Percentiles rank a stretch among this genome's conserved stretches.
These are phyloP conservation scores for Carallia brachiata DNA, from an alignment of 345 rosid genomes.

Conservation along the genomic window DNA sequence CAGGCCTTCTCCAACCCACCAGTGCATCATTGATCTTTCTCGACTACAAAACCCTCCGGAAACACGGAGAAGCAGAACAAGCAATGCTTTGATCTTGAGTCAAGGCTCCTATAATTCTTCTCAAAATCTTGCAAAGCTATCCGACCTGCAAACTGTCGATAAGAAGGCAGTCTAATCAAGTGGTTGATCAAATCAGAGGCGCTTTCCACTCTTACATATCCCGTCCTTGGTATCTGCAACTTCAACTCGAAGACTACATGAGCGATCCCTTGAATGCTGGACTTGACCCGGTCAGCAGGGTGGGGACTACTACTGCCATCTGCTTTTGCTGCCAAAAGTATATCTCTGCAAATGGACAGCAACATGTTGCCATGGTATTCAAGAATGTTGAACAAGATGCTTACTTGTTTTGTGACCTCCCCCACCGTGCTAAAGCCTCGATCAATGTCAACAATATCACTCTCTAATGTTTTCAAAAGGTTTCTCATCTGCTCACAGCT, in stretches of 20 bases:
- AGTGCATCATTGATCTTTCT: conserved; percentile 16
- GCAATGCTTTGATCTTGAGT: neutral
- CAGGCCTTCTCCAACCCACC: conserved; percentile 49
- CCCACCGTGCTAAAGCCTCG: too few species aligned
- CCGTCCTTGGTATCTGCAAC: neutral
- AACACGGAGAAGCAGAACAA: conserved; percentile 24
- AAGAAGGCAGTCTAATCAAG: neutral
- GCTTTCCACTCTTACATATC: neutral
- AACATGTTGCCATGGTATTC: neutral
- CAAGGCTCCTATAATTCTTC: neutral
- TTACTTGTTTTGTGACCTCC: too few species aligned
- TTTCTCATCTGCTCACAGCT: too few species aligned
- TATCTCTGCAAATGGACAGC: neutral
- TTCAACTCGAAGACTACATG: neutral
- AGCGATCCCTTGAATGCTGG: neutral
- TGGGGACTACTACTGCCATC: neutral
- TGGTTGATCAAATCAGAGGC: neutral
- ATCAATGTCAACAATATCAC: too few species aligned
- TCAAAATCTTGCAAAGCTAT: neutral
- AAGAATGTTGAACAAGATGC: too few species aligned
- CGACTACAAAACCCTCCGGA: conserved; percentile 22
- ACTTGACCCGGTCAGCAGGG: fast-evolving
- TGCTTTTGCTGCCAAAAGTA: neutral
- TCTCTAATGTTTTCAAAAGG: too few species aligned
- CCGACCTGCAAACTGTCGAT: too few species aligned